phyloP scores from a whole-genome alignment of 805 yeast genomes.

The Spathaspora arborariae region DNA sequence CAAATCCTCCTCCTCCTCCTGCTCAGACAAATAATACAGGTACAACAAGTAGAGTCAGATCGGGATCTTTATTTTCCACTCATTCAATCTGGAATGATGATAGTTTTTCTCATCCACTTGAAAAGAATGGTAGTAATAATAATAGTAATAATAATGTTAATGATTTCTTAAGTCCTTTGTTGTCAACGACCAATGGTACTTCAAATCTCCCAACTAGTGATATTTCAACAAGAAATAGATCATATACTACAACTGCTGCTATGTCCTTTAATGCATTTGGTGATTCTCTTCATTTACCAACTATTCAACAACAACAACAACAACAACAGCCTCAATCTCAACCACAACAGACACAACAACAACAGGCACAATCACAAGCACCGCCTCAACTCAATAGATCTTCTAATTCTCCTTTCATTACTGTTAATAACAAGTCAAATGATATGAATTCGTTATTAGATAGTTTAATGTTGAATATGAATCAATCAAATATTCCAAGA shows the following conservation, averaged over 20 bases:
- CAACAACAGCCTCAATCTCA: conserved; percentile 5
- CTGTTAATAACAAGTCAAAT: conserved; percentile 16
- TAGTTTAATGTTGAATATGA: conserved; percentile 24
- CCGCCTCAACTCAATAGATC: conserved; percentile 10
- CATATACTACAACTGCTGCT: conserved; percentile 48
- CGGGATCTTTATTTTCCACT: conserved; percentile 50
- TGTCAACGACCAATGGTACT: conserved; percentile 1
- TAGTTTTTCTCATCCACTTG: conserved; percentile 11
- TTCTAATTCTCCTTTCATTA: conserved; percentile 21
- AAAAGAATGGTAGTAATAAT: conserved; percentile 7
- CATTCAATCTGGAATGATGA: conserved; percentile 61
- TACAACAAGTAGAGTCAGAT: conserved; percentile 41
- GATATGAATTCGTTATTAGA: conserved; percentile 30
- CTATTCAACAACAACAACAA: neutral
- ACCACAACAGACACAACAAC: conserved; percentile 1
- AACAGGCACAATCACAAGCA: neutral
- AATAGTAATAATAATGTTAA: conserved; percentile 1
- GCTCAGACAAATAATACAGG: too few relatives aligned
- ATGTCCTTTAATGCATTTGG: conserved; percentile 6
- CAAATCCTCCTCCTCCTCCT: too few relatives aligned
- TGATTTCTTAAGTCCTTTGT: conserved; percentile 4
- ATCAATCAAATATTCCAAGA: conserved; percentile 17
- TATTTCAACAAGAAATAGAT: conserved; percentile 36
- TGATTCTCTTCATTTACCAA: conserved; percentile 12
- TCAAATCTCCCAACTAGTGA: conserved; percentile 2